Evolutionary conservation across 2,329 filamentous ascomycete genomes (phyloP), one percentile per base, ranked within the genome.

Genomic region (Arachnopeziza araneosa): DNA sequence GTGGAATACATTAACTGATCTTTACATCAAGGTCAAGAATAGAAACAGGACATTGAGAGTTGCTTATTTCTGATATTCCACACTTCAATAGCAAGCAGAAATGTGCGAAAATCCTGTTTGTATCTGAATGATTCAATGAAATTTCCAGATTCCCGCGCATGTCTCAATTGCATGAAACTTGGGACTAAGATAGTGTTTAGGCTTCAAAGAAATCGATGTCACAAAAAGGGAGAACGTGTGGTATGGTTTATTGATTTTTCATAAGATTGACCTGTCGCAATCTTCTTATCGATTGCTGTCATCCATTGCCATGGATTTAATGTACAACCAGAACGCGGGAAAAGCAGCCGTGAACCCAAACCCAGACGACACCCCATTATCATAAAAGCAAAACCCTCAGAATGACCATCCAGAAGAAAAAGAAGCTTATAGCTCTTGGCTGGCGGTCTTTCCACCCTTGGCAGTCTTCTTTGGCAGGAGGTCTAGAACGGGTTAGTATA

Each of bases 381-480:
- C 86, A 77, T 76, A 66, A 74, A 80, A 80, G 78, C 79, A 82
- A 81, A 44, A 83, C 68, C 69, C 78, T 72, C 81, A 79, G 79
- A 81, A 80, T 86, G 79, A 76, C 80, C 68, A 73, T 75, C 76
- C 74, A 80, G 77, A 80, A 78, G 77, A 78, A 79, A 80, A 78
- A 72, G 72, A 72, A 72, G 74, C 81, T 84, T 91, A 98, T 82
- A 98, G 84, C 84, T 97, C 93, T 82, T 96, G 92, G 82, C 91
- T 96, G 72, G 86, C 83, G 76, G 86, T 88, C 88, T 96, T 96
- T 80, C 90, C 90, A 76, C 84, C 83, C 90, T 98, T 97, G 77
- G 87, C 84, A 60, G 95, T 96, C 91, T 98, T 98, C 92, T 99
- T 98, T 75, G 95, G 95, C 69, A 99, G 87, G 66, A 99, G 89